phyloP scores from a whole-genome alignment of 176 grass and related monocot genomes.

The Ananas comosus region DNA sequence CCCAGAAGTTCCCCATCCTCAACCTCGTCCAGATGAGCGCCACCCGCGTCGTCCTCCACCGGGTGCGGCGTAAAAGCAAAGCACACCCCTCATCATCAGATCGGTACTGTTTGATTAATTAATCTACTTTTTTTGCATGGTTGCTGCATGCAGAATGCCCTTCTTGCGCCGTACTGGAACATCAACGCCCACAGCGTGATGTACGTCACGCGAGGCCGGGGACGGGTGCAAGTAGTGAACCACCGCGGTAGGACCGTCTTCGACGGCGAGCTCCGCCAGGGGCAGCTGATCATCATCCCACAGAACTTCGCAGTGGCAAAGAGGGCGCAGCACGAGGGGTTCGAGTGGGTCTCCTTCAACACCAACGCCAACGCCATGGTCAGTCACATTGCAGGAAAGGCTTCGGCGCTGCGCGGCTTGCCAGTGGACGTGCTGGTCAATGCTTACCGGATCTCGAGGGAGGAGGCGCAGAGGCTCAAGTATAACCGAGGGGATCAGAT shows the following conservation, averaged over 20 bases:
- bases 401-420: constrained; percentile 19
- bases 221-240: constrained; percentile 25
- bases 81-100: not conserved
- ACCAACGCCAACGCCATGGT: constrained; percentile 33
- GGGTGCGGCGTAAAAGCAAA: constrained; percentile 12
- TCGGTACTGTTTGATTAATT: not conserved
- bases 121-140: not conserved
- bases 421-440: constrained; percentile 30
- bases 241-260: constrained; percentile 27
- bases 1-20: constrained; percentile 35
- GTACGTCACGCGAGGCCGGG: constrained; percentile 26
- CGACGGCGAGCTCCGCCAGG: constrained; percentile 23
- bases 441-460: constrained; percentile 20
- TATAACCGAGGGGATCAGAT: constrained; percentile 22
- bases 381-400: constrained; percentile 28
- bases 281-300: constrained; percentile 25
- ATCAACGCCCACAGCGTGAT: constrained; percentile 32
- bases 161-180: constrained; percentile 31
- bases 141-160: constrained; percentile 26
- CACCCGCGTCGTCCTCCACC: constrained; percentile 24
- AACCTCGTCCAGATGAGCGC: constrained; percentile 31
- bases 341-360: constrained; percentile 31
- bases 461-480: constrained; percentile 24
- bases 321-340: constrained; percentile 11
- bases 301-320: constrained; percentile 16